phyloP scores from a whole-genome alignment of 2,329 filamentous ascomycete genomes.

The Knufia petricola region DNA sequence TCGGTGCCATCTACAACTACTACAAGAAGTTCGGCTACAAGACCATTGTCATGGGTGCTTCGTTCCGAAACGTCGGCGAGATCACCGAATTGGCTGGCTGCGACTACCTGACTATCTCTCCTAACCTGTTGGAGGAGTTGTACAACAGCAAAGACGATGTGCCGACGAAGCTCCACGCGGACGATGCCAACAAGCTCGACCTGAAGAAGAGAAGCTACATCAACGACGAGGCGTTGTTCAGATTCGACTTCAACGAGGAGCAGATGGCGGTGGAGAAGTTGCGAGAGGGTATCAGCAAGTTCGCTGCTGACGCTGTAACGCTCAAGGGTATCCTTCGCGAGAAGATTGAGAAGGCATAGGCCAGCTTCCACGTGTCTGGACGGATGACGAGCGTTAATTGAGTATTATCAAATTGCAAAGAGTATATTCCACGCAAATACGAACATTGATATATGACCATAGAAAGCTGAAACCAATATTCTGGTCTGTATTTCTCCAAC shows the following conservation, averaged over 20 bases:
- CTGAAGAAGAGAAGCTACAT: slow-evolving; percentile 88
- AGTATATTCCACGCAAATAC: too few relatives aligned
- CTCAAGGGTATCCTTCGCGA: slow-evolving; percentile 84
- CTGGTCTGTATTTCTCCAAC: too few relatives aligned
- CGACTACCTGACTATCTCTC: slow-evolving; percentile 97
- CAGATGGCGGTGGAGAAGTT: slow-evolving; percentile 99
- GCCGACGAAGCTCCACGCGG: slow-evolving; percentile 83
- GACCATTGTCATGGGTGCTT: slow-evolving; percentile 99
- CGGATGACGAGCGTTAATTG: not conserved
- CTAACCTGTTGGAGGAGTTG: slow-evolving; percentile 87
- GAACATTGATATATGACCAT: too few relatives aligned
- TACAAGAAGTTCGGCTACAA: slow-evolving; percentile 99
- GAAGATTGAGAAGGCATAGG: slow-evolving; percentile 55
- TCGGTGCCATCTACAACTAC: slow-evolving; percentile 97
- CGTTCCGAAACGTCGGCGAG: slow-evolving; percentile 92
- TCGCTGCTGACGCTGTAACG: slow-evolving; percentile 87
- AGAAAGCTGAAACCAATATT: too few relatives aligned
- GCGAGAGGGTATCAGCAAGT: slow-evolving; percentile 98
- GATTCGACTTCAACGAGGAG: slow-evolving; percentile 99
- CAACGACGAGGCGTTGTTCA: slow-evolving; percentile 79
- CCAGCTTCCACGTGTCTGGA: not conserved
- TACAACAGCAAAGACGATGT: slow-evolving; percentile 72
- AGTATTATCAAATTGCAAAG: not conserved
- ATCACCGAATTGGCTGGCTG: slow-evolving; percentile 97
- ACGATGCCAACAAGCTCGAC: slow-evolving; percentile 55